Evolutionary conservation across 2,329 filamentous ascomycete genomes (phyloP), one percentile per base, ranked within the genome.

Genomic region (Alternaria ventricosa): DNA sequence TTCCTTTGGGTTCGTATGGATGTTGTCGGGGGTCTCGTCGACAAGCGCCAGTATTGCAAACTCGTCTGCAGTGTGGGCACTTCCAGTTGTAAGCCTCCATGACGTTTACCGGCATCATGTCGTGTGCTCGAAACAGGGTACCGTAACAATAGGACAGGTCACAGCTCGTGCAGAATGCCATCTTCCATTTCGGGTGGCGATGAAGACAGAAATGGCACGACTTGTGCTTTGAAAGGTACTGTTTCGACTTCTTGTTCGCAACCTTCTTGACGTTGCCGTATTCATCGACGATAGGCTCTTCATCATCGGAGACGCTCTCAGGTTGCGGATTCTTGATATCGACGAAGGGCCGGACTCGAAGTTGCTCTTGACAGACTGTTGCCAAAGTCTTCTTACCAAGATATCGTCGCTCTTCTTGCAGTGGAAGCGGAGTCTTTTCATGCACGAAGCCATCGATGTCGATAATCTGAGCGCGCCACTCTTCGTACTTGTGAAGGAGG

Each of bases 311-410:
- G 11, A 83, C 79, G 27, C 83, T 80, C n/a, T 79, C 78, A 9
- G 78, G 78, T 25, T 79, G 67, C 44, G 87, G 86, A 68, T 92
- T 91, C 9, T 88, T 91, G 53, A 94, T 89, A 73, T 97, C 93
- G 20, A 91, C 90, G 85, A 90, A 97, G 0, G 95, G 94, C 33
- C 96, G 87, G 57, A 87, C 83, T 66, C 87, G 89, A 15, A 98
- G 83, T 71, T 97, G 93, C 69, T 96, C 92, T 78, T 97, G 95
- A 77, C 94, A 98, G n/a, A 98, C 90, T 72, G 97, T 91, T 6
- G 95, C 95, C 8, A 97, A 84, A 0, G 94, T 91, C 76, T 94
- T 97, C 78, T 90, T 94, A 15, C 87, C 87, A 7, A 88, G 81
- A 50, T 86, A 87, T 68, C 87, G 87, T 33, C 90, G 86, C 55